Evolutionary conservation across 2,329 filamentous ascomycete species (phyloP).

Genomic region (Myriangium duriaei): DNA sequence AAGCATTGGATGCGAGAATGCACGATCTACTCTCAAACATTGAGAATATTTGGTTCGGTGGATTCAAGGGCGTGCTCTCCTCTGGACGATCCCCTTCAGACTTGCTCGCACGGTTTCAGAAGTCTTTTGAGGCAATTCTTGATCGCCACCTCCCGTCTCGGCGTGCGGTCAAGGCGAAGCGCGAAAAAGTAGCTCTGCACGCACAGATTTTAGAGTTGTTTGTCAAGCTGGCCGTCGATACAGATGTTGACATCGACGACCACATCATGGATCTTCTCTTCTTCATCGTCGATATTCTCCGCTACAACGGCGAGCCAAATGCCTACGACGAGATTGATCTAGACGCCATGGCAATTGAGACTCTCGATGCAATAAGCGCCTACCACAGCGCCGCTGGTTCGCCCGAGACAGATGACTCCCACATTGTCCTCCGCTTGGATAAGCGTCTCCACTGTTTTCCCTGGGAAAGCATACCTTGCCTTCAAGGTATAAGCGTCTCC

Average conservation of each 20-base stretch:
- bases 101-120: constrained; percentile 62
- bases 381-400: constrained; percentile 49
- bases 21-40: constrained; percentile 70
- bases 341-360: constrained; percentile 78
- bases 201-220: constrained; percentile 73
- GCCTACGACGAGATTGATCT: constrained; percentile 98
- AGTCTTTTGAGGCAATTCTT: constrained; percentile 64
- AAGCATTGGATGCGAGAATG: constrained; percentile 64
- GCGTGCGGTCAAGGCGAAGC: constrained; percentile 42
- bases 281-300: constrained; percentile 89
- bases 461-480: constrained; percentile 88
- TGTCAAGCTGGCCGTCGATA: constrained; percentile 64
- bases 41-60: constrained; percentile 87
- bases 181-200: constrained; percentile 42
- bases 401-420: constrained; percentile 32
- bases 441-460: constrained; percentile 84
- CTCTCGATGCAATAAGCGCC: constrained; percentile 66
- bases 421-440: constrained; percentile 83
- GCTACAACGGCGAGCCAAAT: constrained; percentile 92
- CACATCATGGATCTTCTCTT: constrained; percentile 85
- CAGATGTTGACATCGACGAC: constrained; percentile 68
- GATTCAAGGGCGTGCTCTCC: constrained; percentile 89
- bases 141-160: constrained; percentile 79
- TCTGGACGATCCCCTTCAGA: constrained; percentile 51
- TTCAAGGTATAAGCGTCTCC: constrained; percentile 67